Percentiles rank a stretch among this genome's conserved stretches.
These are phyloP conservation scores for Leishmania guyanensis DNA, from an alignment of 208 protist species.

Conservation along the genomic window DNA sequence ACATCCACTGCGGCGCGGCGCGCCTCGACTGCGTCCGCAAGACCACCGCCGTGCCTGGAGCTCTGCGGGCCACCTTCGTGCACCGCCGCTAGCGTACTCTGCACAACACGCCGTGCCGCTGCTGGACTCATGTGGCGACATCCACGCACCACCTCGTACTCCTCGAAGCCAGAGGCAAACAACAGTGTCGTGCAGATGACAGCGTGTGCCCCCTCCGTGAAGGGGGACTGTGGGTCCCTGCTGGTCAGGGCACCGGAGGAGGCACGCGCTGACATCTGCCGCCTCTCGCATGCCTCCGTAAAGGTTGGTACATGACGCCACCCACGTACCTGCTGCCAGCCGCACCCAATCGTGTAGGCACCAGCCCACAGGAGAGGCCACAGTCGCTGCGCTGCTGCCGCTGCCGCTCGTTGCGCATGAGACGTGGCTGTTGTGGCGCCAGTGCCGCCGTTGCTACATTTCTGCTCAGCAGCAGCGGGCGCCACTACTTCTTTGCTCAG, in stretches of 20 bases:
- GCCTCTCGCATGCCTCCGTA: constrained; percentile 18
- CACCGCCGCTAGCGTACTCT: constrained; percentile 12
- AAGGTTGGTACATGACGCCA: constrained; percentile 28
- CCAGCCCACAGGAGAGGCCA: constrained; percentile 72
- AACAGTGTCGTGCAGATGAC: constrained; percentile 64
- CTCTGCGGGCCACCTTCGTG: neutral
- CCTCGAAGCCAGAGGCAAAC: constrained; percentile 76
- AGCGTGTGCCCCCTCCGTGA: constrained; percentile 3
- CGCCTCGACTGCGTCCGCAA: neutral
- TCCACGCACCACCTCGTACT: constrained; percentile 54
- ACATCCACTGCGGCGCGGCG: constrained; percentile 68
- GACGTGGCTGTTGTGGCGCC: constrained; percentile 22
- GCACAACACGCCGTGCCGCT: constrained; percentile 66
- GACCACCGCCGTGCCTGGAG: neutral
- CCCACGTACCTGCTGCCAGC: constrained; percentile 62
- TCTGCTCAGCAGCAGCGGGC: constrained; percentile 15
- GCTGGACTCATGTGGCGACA: constrained; percentile 44
- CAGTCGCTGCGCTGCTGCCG: constrained; percentile 40
- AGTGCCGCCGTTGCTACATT: constrained; percentile 9
- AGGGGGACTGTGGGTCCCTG: neutral
- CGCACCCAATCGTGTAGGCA: constrained; percentile 57
- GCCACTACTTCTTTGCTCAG: neutral
- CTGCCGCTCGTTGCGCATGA: constrained; percentile 22
- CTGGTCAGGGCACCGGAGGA: neutral
- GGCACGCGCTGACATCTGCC: neutral